Conservation (phyloP, 345 rosid genomes). For the Brassica juncea region DNA sequence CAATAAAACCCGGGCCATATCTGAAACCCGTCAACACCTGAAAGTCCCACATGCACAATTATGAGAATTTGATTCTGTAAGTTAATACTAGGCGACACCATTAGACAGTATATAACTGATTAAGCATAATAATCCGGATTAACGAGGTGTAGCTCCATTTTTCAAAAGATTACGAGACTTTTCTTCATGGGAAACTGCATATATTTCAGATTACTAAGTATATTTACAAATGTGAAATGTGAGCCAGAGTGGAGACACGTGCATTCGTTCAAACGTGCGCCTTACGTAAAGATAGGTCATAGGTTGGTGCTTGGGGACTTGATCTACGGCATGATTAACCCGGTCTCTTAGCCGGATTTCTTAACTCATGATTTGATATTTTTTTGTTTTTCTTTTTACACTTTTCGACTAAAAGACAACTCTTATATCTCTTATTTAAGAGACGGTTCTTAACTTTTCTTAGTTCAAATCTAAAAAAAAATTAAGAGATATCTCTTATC, state of each 20-base stretch:
- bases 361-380: too few relatives aligned
- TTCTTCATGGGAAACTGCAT: background rate
- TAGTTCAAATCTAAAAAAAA: too few relatives aligned
- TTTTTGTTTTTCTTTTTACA: too few relatives aligned
- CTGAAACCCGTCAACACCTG: too few relatives aligned
- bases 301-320: background rate
- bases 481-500: too few relatives aligned
- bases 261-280: background rate
- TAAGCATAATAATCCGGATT: background rate
- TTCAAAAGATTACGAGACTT: background rate
- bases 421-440: too few relatives aligned
- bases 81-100: background rate
- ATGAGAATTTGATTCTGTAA: background rate
- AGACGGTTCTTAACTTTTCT: too few relatives aligned
- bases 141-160: slow-evolving; percentile 3
- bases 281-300: slow-evolving; percentile 12
- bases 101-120: background rate
- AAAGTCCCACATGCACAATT: too few relatives aligned
- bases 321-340: too few relatives aligned
- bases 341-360: too few relatives aligned
- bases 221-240: background rate
- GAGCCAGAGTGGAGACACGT: slow-evolving; percentile 1
- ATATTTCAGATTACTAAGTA: background rate
- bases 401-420: too few relatives aligned
- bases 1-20: background rate